These are phyloP conservation scores for Microcera coccophila DNA, from an alignment of 2,329 filamentous ascomycete species.

Conservation along the genomic window DNA sequence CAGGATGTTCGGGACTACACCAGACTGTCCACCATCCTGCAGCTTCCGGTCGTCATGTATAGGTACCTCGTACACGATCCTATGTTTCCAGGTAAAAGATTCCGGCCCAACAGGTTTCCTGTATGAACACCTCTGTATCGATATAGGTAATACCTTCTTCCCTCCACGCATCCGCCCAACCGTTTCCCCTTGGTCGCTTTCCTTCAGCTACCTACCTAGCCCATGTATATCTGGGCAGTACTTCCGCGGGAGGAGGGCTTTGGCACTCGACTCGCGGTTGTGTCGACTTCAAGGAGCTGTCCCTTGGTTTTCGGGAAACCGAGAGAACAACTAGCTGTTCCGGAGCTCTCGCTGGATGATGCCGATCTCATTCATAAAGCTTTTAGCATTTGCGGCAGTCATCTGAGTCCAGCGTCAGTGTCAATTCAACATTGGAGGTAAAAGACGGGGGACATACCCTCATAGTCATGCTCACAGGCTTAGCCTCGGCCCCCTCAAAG, in stretches of 20 bases:
- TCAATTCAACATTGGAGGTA: not conserved
- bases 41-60: slow-evolving; percentile 10
- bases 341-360: slow-evolving; percentile 50
- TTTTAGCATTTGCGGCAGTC: slow-evolving; percentile 51
- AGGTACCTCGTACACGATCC: too few relatives aligned
- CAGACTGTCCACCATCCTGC: slow-evolving; percentile 3
- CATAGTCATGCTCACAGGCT: slow-evolving; percentile 57
- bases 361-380: slow-evolving; percentile 47
- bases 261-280: too few relatives aligned
- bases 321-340: slow-evolving; percentile 33
- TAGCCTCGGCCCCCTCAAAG: slow-evolving; percentile 53
- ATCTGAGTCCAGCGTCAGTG: slow-evolving; percentile 38
- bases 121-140: slow-evolving; percentile 19
- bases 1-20: not conserved
- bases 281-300: too few relatives aligned
- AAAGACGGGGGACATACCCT: slow-evolving; percentile 44
- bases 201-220: too few relatives aligned
- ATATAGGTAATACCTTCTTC: slow-evolving; percentile 15
- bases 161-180: slow-evolving; percentile 6
- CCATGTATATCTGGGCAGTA: too few relatives aligned
- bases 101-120: slow-evolving; percentile 8
- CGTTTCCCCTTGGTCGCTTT: not conserved
- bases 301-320: slow-evolving; percentile 2
- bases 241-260: too few relatives aligned
- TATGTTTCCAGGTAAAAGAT: too few relatives aligned